A percentile compares a stretch with the other conserved stretches of the same genome.
Conservation (phyloP, 345 rosid genomes). For the Hevea brasiliensis region DNA sequence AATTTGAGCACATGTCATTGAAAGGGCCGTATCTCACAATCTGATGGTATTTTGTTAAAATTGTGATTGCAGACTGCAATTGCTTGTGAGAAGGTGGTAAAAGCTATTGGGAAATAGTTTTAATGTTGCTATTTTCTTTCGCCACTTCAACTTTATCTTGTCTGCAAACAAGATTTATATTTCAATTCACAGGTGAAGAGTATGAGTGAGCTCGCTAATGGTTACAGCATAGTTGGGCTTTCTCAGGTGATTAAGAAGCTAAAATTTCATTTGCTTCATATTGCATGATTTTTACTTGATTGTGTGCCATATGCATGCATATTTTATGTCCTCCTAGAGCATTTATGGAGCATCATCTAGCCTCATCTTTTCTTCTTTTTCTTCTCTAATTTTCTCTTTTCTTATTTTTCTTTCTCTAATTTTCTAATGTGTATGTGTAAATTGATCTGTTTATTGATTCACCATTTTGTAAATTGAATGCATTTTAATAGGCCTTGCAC, state of each 20-base stretch:
- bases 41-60: neutral
- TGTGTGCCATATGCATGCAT: neutral
- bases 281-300: neutral
- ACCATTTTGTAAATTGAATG: neutral
- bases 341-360: neutral
- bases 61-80: slow-evolving; percentile 60
- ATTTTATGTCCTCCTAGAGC: neutral
- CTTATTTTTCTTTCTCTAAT: neutral
- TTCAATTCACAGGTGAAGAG: slow-evolving; percentile 55
- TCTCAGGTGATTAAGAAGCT: slow-evolving; percentile 58
- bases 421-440: neutral
- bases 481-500: neutral
- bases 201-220: slow-evolving; percentile 63
- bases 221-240: slow-evolving; percentile 83
- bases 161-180: slow-evolving; percentile 6
- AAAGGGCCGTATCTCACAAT: slow-evolving; percentile 4
- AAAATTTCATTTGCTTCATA: neutral
- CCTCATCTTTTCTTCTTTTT: neutral
- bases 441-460: neutral
- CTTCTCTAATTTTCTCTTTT: neutral
- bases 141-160: slow-evolving; percentile 10
- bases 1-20: neutral
- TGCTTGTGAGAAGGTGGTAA: slow-evolving; percentile 82
- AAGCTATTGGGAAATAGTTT: slow-evolving; percentile 24
- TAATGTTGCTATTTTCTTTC: slow-evolving; percentile 4